Base-by-base conservation (phyloP, 2,329 filamentous ascomycete genomes). In the Neodidymelliopsis sp. region DNA sequence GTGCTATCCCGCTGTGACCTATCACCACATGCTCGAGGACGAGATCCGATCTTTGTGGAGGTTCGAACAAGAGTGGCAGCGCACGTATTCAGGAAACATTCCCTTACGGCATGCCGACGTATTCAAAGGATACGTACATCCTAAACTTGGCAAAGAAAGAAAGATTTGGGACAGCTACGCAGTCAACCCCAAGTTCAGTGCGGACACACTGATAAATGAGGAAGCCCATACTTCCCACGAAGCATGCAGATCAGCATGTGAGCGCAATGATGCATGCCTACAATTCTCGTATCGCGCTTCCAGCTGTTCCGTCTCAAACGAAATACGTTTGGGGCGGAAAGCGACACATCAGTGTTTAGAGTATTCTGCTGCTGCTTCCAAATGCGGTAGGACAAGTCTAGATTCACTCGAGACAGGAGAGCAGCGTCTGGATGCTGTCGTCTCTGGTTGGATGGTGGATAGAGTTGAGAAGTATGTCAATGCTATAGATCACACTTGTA, bases 1-100 rank as follows among this genome's bases (percentile, higher is more conserved):
- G 79, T 81, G 79, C 57, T 79, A 72, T 54, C 72, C 77, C 13
- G 73, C 75, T 3, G 70, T 77, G 4, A 75, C 74, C 1, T 78
- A 78, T 41, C 79, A 81, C 45, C 79, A 81, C 53, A 67, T 81
- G 22, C 69, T 62, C 0, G 57, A 73, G 1, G 46, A 53, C 1
- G 77, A 81, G 8, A 75, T 80, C 16, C 59, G 72, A 23, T 58
- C 60, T 5, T 71, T 81, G 35, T 75, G 73, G 65, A 59, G 68
- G 6, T 80, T 79, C 33, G 78, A 81, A 56, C 70, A 73, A 35
- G 31, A 45, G 2, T 50, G 55, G 5, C 23, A 43, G 5, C 44
- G 35, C 23, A 36, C 8, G 10, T 7, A 30, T 22, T 12, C 16
- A 6, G 20, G 28, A 30, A 11, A 28, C 12, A 27, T 10, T 13